A percentile compares a stretch with the other conserved stretches of the same genome.
phyloP scores from a whole-genome alignment of 1,284 basidiomycete genomes.

The Leccinum pachyderme region DNA sequence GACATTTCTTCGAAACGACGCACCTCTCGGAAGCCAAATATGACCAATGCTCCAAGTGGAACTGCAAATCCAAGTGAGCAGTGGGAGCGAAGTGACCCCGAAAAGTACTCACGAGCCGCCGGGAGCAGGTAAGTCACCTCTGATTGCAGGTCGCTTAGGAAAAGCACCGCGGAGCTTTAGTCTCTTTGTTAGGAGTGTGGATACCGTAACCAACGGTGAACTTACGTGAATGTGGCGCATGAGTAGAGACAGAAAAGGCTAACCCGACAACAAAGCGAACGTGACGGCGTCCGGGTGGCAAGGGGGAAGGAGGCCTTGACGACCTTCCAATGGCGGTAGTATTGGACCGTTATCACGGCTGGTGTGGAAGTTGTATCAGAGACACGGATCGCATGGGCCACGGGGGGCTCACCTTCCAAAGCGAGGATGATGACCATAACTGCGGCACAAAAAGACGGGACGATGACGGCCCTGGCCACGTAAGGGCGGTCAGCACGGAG shows the following conservation, averaged over 20 bases:
- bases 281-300: constrained; percentile 35
- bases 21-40: constrained; percentile 50
- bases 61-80: constrained; percentile 30
- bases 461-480: constrained; percentile 19
- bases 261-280: constrained; percentile 37
- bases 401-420: constrained; percentile 42
- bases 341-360: constrained; percentile 39
- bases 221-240: constrained; percentile 42
- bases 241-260: constrained; percentile 45
- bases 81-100: background rate
- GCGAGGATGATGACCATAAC: constrained; percentile 40
- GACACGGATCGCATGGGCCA: background rate
- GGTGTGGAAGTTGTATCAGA: constrained; percentile 17
- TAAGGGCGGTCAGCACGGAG: constrained; percentile 15
- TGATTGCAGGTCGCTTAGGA: constrained; percentile 34
- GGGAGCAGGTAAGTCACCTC: constrained; percentile 49
- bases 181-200: constrained; percentile 5
- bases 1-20: background rate
- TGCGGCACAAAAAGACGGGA: constrained; percentile 47
- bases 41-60: constrained; percentile 42
- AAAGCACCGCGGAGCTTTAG: constrained; percentile 42
- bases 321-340: constrained; percentile 32
- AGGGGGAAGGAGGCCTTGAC: constrained; percentile 45
- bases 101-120: constrained; percentile 43
- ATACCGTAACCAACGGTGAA: background rate